Percentiles rank a stretch among this genome's conserved stretches.
These are phyloP conservation scores for Colletotrichum sp. DNA, from an alignment of 2,329 filamentous ascomycete species.

Conservation along the genomic window DNA sequence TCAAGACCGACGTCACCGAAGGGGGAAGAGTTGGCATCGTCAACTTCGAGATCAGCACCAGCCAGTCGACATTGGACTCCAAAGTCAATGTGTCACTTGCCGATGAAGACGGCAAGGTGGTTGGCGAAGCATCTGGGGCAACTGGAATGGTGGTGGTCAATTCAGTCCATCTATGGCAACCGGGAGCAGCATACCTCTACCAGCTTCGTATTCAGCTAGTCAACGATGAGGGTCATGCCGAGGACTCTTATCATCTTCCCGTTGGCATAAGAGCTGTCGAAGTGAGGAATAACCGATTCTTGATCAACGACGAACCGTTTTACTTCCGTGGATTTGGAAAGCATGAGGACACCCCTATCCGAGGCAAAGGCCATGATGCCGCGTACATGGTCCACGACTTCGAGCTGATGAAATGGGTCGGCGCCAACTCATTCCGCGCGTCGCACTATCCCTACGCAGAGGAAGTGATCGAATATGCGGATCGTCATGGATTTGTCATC, in stretches of 20 bases:
- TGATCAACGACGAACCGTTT: constrained; percentile 31
- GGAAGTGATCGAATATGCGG: constrained; percentile 30
- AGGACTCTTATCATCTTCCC: constrained; percentile 25
- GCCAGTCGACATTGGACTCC: constrained; percentile 1
- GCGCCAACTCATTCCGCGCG: constrained; percentile 34
- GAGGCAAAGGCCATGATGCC: constrained; percentile 31
- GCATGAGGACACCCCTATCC: constrained; percentile 29
- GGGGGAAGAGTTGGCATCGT: neutral
- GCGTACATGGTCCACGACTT: constrained; percentile 36
- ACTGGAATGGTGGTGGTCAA: constrained; percentile 16
- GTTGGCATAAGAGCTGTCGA: constrained; percentile 26
- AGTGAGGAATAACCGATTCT: constrained; percentile 24
- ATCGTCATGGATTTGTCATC: constrained; percentile 31
- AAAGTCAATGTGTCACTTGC: neutral
- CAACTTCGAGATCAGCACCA: constrained; percentile 11
- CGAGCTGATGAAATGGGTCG: constrained; percentile 30
- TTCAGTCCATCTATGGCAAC: constrained; percentile 28
- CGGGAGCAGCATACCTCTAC: constrained; percentile 31
- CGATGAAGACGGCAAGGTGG: neutral
- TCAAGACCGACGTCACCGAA: constrained; percentile 24
- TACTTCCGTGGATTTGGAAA: constrained; percentile 34
- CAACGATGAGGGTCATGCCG: neutral
- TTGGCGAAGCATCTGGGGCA: neutral
- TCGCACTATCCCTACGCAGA: constrained; percentile 34
- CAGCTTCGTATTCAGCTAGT: constrained; percentile 24